Percentiles rank a stretch among this genome's conserved stretches.
phyloP scores from a whole-genome alignment of 208 protist species.

The Entamoeba dispar region DNA sequence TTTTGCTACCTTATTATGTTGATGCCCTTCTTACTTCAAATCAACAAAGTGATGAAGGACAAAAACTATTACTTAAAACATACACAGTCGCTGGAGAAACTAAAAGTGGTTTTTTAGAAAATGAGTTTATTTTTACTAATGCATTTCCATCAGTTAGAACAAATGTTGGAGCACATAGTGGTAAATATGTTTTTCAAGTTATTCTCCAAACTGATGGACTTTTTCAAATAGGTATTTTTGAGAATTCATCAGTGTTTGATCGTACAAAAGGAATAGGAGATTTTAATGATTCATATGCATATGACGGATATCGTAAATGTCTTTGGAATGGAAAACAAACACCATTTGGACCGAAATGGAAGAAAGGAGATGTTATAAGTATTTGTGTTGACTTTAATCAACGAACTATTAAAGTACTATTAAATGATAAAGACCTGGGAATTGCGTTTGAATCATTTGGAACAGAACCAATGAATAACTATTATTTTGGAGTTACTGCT shows the following conservation, averaged over 20 bases:
- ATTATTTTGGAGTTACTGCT: neutral
- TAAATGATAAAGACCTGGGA: neutral
- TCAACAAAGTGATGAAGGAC: neutral
- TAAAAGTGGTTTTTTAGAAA: neutral
- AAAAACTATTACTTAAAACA: neutral
- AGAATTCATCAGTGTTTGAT: neutral
- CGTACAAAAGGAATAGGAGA: neutral
- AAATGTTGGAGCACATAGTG: neutral
- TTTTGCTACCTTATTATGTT: neutral
- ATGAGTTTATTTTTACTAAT: neutral
- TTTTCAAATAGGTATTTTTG: neutral
- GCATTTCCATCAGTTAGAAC: neutral
- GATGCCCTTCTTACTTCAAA: neutral
- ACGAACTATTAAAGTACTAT: neutral
- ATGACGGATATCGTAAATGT: neutral
- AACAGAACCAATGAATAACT: neutral
- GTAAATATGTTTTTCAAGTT: neutral
- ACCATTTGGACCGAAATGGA: neutral
- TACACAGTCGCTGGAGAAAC: neutral
- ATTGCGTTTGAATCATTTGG: neutral
- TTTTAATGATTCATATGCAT: neutral
- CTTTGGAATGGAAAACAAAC: neutral
- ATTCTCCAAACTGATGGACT: neutral
- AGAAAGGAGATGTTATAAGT: neutral
- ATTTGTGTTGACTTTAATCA: neutral